Conservation (phyloP, 495 filamentous ascomycete species). For the Tuber indicum region DNA sequence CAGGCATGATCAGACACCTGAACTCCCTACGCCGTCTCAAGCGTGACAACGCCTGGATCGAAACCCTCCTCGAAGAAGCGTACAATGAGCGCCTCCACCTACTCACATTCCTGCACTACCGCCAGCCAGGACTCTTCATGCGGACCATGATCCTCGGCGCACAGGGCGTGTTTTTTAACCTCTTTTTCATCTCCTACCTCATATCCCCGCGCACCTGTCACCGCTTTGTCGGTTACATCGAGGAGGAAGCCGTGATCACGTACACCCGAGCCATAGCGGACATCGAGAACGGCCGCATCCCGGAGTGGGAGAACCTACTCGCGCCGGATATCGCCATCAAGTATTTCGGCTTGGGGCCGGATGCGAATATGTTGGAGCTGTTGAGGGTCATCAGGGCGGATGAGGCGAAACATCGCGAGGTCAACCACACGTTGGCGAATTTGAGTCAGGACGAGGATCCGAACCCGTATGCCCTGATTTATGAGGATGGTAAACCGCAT, state of each 20-base stretch:
- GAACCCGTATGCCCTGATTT: slow-evolving; percentile 70
- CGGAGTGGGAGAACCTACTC: slow-evolving; percentile 67
- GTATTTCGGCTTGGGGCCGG: slow-evolving; percentile 92
- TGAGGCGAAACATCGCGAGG: slow-evolving; percentile 94
- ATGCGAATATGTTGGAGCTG: slow-evolving; percentile 75
- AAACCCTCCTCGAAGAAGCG: slow-evolving; percentile 85
- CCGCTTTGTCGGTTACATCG: slow-evolving; percentile 92
- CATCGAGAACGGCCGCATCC: slow-evolving; percentile 73
- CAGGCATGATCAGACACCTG: slow-evolving; percentile 84
- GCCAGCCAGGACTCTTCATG: slow-evolving; percentile 73
- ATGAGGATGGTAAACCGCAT: slow-evolving; percentile 51
- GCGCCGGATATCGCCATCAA: slow-evolving; percentile 77
- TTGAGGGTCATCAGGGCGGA: slow-evolving; percentile 85
- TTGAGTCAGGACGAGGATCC: slow-evolving; percentile 74
- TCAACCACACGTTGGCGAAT: slow-evolving; percentile 91
- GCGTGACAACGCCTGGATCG: slow-evolving; percentile 97
- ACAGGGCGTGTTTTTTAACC: slow-evolving; percentile 86
- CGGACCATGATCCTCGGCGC: slow-evolving; percentile 61
- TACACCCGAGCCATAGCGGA: slow-evolving; percentile 84
- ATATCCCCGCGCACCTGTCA: slow-evolving; percentile 84
- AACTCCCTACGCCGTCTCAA: slow-evolving; percentile 74
- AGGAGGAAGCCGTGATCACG: slow-evolving; percentile 94
- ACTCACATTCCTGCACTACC: slow-evolving; percentile 87
- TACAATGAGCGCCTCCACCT: slow-evolving; percentile 98
- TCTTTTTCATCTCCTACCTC: slow-evolving; percentile 82